Percentiles rank a stretch among this genome's conserved stretches.
Evolutionary conservation across 2,329 filamentous ascomycete genomes (phyloP).

Genomic region (Cordyceps javanica): DNA sequence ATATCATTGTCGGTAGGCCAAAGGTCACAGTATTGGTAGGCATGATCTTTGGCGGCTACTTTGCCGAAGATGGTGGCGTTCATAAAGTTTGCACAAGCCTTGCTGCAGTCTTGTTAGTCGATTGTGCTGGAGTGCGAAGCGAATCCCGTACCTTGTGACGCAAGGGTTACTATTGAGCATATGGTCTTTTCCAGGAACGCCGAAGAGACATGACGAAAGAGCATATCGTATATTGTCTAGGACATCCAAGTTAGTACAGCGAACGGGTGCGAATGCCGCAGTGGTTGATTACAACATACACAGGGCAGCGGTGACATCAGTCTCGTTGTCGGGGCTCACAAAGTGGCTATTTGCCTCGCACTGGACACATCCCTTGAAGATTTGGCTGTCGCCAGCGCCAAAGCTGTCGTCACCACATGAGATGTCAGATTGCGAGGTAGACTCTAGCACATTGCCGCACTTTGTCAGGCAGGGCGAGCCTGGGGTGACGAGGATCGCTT

Average conservation of each 20-base stretch:
- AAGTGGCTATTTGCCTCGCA: slow-evolving; percentile 47
- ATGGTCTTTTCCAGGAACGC: slow-evolving; percentile 36
- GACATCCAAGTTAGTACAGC: neutral
- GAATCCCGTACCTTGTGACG: slow-evolving; percentile 42
- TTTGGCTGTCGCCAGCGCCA: slow-evolving; percentile 34
- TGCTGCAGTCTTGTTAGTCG: slow-evolving; percentile 32
- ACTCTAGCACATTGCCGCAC: slow-evolving; percentile 48
- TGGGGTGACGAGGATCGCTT: slow-evolving; percentile 36
- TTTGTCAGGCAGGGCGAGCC: slow-evolving; percentile 43
- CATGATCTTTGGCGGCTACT: slow-evolving; percentile 36
- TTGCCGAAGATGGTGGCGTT: slow-evolving; percentile 43
- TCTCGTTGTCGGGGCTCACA: slow-evolving; percentile 30
- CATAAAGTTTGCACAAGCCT: slow-evolving; percentile 45
- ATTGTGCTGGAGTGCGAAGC: neutral
- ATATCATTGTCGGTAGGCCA: slow-evolving; percentile 36
- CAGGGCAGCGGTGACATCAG: slow-evolving; percentile 48
- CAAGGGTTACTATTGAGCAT: slow-evolving; percentile 38
- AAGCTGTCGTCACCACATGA: slow-evolving; percentile 40
- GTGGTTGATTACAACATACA: slow-evolving; percentile 38
- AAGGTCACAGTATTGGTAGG: slow-evolving; percentile 48
- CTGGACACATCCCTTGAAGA: slow-evolving; percentile 45
- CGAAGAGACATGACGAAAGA: slow-evolving; percentile 50
- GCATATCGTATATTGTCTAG: slow-evolving; percentile 31
- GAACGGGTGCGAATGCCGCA: slow-evolving; percentile 12
- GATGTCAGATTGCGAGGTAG: slow-evolving; percentile 41